Evolutionary conservation across 2,329 filamentous ascomycete species (phyloP), one percentile per base, ranked within the genome.

Genomic region (Madurella mycetomatis): DNA sequence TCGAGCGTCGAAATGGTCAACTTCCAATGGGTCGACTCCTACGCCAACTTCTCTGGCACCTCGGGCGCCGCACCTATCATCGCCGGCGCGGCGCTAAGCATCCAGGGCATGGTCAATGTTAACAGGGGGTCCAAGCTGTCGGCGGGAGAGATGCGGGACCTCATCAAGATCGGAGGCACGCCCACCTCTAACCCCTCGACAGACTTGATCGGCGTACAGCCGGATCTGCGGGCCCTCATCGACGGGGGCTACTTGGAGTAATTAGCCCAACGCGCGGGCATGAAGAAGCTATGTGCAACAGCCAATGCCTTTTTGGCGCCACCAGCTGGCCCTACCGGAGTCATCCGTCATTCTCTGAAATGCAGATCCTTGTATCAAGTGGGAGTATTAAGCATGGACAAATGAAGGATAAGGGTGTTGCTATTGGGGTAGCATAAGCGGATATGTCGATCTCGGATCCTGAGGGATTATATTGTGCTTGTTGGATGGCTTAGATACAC

Each of bases 41-140:
- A 51, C 9, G n/a, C 1, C 25, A 9, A 39, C 7, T 58, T 58
- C 43, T 34, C 16, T 19, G 56, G 56, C 9, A 56, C 53, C 4
- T 56, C 50, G 34, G 53, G 53, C 1, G 56, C 56, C 2, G 16
- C 56, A 4, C 56, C 53, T 7, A 58, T 56, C n/a, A 30, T 58
- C 4, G 53, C 48, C 5, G 50, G 56, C 13, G 53, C 51, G 11
- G 50, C 45, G 2, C 40, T 52, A 11, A 51, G 43, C n/a, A 39
- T 56, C 11, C 56, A 58, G 47, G 56, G 56, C n/a, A 55, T 58
- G 25, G 12, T 49, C 30, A 41, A 19, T 9, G 50, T 17, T 7
- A 51, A 51, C 15, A 17, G 48, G n/a, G 44, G 47, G 1, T 13
- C 18, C 16, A 58, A 56, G 53, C 31, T 58, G 32, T 15, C 49